A percentile compares a stretch with the other conserved stretches of the same genome.
phyloP scores from a whole-genome alignment of 257 asterid genomes.

The Gentiana dahurica region DNA sequence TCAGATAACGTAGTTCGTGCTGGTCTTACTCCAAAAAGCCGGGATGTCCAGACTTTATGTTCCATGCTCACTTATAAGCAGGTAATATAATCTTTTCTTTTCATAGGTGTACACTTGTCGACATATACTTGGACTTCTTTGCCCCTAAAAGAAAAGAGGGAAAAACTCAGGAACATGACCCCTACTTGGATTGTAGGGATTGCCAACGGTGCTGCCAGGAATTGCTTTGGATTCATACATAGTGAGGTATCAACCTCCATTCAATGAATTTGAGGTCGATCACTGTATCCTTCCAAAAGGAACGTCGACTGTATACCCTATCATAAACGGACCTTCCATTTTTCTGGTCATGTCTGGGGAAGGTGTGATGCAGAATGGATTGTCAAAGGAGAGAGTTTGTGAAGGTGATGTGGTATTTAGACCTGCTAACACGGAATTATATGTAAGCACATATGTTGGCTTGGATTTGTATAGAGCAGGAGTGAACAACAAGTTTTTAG shows the following conservation, averaged over 20 bases:
- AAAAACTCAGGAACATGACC: not conserved
- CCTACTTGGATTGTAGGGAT: constrained; percentile 32
- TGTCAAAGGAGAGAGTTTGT: constrained; percentile 22
- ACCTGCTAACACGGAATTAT: constrained; percentile 46
- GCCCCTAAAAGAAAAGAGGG: too few relatives aligned
- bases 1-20: constrained; percentile 97
- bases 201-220: constrained; percentile 59
- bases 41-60: constrained; percentile 79
- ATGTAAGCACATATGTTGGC: constrained; percentile 32
- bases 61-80: constrained; percentile 97
- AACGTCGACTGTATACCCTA: constrained; percentile 39
- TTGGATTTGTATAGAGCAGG: constrained; percentile 71
- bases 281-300: constrained; percentile 53
- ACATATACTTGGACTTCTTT: too few relatives aligned
- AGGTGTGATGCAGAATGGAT: constrained; percentile 34
- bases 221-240: constrained; percentile 49
- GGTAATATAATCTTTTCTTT: constrained; percentile 21
- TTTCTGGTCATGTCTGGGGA: constrained; percentile 52
- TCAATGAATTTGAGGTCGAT: constrained; percentile 91
- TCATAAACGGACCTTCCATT: constrained; percentile 58
- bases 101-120: too few relatives aligned
- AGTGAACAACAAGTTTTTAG: constrained; percentile 47
- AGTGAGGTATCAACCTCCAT: constrained; percentile 63
- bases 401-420: constrained; percentile 74
- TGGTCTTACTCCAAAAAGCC: constrained; percentile 82